Base-by-base conservation (phyloP, 306 rosid genomes). In the Pachyrhizus erosus region DNA sequence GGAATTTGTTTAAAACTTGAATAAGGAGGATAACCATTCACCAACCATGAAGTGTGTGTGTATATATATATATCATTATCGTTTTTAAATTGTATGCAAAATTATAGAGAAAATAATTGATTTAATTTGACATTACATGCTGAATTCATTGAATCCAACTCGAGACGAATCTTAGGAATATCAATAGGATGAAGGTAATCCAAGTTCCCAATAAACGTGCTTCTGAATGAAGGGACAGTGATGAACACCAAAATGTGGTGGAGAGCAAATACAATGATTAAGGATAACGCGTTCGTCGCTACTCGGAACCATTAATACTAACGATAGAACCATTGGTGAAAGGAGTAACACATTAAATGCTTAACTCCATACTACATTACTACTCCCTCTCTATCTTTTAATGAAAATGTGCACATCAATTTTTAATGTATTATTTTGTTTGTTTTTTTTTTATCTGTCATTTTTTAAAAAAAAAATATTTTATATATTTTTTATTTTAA, bases 1-100 rank as follows among this genome's bases (percentile, higher is more conserved):
- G 34, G 31, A 34, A 20, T 20, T 33, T 34, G 2, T 73, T 73
- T 33, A 18, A 33, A 33, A 54, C 7, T 15, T 75, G 14, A 52
- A 55, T 11, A 8, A 37, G 55, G 54, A 57, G 37, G 39, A 76
- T 76, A 60, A 42, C 72, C 31, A 43, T 18, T 76, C 72, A 42
- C 72, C 31, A 43, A 18, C 71, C 80, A 43, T 17, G 58, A 27
- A 61, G 68, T 15, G n/a, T n/a, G n/a, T n/a, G n/a, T n/a, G n/a
- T n/a, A n/a, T n/a, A n/a, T n/a, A n/a, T n/a, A n/a, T n/a, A 58
- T 29, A 20, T 20, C 42, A 13, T 8, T 10, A 37, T 43, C 8
- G n/a, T 43, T 40, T 55, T 75, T 1, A 23, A 21, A 17, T 21
- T 33, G 1, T 54, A 1, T 74, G 48, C 33, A n/a, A 73, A 12